Conservation (phyloP, 352 stramenopile genomes). For the Halophytophthora batemanensis region DNA sequence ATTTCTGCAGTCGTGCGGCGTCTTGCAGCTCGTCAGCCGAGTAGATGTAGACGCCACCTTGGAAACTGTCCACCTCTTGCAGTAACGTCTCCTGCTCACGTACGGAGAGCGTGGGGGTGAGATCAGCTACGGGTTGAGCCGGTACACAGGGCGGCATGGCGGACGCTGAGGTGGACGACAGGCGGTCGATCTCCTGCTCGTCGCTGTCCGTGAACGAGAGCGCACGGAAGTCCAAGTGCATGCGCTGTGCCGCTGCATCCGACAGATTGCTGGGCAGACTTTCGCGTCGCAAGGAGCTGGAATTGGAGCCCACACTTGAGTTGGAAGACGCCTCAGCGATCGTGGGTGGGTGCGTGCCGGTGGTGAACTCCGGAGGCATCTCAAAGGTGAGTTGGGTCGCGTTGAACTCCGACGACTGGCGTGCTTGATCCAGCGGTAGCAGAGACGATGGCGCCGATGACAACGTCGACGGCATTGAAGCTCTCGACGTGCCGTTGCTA, state of each 20-base stretch:
- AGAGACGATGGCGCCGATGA: conserved; percentile 12
- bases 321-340: too few species aligned
- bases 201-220: conserved; percentile 29
- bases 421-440: conserved; percentile 18
- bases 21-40: conserved; percentile 69
- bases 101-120: conserved; percentile 44
- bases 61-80: conserved; percentile 62
- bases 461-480: conserved; percentile 18
- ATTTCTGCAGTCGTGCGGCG: conserved; percentile 50
- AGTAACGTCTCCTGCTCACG: conserved; percentile 58
- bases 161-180: conserved; percentile 25
- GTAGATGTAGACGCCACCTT: conserved; percentile 71
- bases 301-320: too few species aligned
- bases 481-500: conserved; percentile 15
- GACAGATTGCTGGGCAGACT: conserved; percentile 19
- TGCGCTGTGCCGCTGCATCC: conserved; percentile 10
- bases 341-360: too few species aligned
- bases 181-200: conserved; percentile 18
- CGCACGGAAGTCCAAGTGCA: conserved; percentile 15
- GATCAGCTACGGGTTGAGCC: conserved; percentile 33
- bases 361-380: not conserved
- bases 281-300: conserved; percentile 14
- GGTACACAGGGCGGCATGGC: conserved; percentile 28
- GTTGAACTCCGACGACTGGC: conserved; percentile 13
- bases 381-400: conserved; percentile 27